Percentiles rank a stretch among this genome's conserved stretches.
phyloP scores from a whole-genome alignment of 768 basidiomycete genomes.

The Sarcodon aspratus region DNA sequence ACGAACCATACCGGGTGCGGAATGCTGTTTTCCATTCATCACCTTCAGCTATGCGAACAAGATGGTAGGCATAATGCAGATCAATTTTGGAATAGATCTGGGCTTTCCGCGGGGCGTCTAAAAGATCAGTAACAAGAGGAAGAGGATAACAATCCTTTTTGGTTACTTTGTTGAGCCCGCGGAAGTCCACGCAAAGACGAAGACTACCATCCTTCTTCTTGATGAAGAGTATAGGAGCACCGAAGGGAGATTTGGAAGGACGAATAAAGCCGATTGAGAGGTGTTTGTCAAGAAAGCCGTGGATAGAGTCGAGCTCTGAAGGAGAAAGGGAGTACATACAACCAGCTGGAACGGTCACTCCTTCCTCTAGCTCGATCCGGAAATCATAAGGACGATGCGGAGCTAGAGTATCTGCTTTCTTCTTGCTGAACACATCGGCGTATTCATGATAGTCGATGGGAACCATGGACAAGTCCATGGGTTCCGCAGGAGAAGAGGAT shows the following conservation, averaged over 20 bases:
- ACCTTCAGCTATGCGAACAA: conserved; percentile 23
- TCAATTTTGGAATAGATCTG: conserved; percentile 26
- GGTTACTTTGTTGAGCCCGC: conserved; percentile 19
- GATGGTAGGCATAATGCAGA: conserved; percentile 27
- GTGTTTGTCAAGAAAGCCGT: conserved; percentile 16
- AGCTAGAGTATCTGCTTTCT: conserved; percentile 19
- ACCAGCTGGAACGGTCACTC: conserved; percentile 13
- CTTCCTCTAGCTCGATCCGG: conserved; percentile 21
- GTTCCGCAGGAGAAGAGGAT: neutral
- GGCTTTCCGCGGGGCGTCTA: conserved; percentile 14
- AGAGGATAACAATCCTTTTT: conserved; percentile 23
- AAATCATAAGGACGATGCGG: conserved; percentile 23
- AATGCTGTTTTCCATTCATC: conserved; percentile 30
- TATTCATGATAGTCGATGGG: conserved; percentile 9
- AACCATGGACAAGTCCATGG: conserved; percentile 1
- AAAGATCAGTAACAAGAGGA: conserved; percentile 19
- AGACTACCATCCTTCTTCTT: conserved; percentile 14
- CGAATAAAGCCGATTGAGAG: conserved; percentile 1
- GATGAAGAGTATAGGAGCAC: conserved; percentile 16
- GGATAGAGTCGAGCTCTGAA: conserved; percentile 21
- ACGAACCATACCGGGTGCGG: conserved; percentile 23
- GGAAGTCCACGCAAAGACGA: conserved; percentile 15
- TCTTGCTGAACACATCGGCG: conserved; percentile 8
- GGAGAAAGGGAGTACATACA: conserved; percentile 23
- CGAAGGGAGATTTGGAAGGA: conserved; percentile 3